Percentiles rank a stretch among this genome's conserved stretches.
These are phyloP conservation scores for Aspergillus quadrilineatus DNA, from an alignment of 2,329 filamentous ascomycete genomes.

Conservation along the genomic window DNA sequence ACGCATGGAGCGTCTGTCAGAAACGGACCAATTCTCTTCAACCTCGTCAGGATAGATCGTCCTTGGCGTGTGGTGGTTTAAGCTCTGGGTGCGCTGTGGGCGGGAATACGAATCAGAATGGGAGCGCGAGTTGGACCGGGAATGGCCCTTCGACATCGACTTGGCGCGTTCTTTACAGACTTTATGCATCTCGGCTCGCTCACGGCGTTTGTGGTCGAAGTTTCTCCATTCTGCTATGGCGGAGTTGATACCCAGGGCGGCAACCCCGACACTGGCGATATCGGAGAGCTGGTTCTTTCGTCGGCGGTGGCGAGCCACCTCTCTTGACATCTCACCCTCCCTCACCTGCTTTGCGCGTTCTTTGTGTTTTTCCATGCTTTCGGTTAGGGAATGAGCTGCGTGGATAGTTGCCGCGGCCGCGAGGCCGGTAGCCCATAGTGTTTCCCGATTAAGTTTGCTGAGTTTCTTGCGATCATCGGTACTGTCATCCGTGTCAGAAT, in stretches of 20 bases:
- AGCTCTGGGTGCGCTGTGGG: constrained; percentile 25
- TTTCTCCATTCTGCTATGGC: constrained; percentile 68
- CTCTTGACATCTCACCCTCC: constrained; percentile 62
- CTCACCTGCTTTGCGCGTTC: constrained; percentile 59
- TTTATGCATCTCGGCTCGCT: constrained; percentile 55
- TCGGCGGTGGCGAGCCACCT: constrained; percentile 63
- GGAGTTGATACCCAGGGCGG: constrained; percentile 66
- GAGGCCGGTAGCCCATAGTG: constrained; percentile 64
- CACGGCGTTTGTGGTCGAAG: constrained; percentile 61
- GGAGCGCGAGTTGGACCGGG: neutral
- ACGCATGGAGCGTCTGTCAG: constrained; percentile 14
- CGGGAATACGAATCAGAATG: constrained; percentile 27
- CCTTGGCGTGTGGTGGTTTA: constrained; percentile 18
- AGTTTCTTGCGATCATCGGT: constrained; percentile 62
- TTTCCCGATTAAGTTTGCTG: constrained; percentile 66
- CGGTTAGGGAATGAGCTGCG: constrained; percentile 64
- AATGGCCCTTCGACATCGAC: constrained; percentile 33
- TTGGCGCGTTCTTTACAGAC: constrained; percentile 40
- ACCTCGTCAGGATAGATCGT: constrained; percentile 33
- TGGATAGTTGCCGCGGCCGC: constrained; percentile 69
- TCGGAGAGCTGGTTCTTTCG: constrained; percentile 65
- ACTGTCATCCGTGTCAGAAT: constrained; percentile 56
- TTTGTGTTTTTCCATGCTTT: constrained; percentile 63
- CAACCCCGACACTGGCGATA: constrained; percentile 65
- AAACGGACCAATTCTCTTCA: constrained; percentile 22